Percentiles rank a stretch among this genome's conserved stretches.
These are phyloP conservation scores for Alternaria incomplexa DNA, from an alignment of 2,329 filamentous ascomycete genomes.

Conservation along the genomic window DNA sequence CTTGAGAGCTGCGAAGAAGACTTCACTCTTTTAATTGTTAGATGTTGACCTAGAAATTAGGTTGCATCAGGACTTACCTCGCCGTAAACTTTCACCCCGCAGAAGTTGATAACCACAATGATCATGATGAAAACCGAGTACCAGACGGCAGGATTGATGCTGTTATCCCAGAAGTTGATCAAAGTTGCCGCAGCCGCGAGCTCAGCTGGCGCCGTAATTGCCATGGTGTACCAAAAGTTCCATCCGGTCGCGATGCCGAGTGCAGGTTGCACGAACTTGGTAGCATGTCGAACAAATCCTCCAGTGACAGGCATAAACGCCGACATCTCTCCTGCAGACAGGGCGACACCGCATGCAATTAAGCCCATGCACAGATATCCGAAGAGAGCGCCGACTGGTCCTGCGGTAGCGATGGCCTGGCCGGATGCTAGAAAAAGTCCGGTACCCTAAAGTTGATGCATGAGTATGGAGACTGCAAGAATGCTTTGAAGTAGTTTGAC, in stretches of 20 bases:
- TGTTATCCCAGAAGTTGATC: slow-evolving; percentile 72
- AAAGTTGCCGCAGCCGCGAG: slow-evolving; percentile 73
- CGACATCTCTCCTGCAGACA: slow-evolving; percentile 59
- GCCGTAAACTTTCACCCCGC: slow-evolving; percentile 22
- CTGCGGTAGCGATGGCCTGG: slow-evolving; percentile 58
- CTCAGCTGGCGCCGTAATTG: slow-evolving; percentile 50
- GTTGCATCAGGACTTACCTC: background rate
- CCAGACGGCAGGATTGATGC: slow-evolving; percentile 15
- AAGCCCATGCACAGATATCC: slow-evolving; percentile 60
- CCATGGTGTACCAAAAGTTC: slow-evolving; percentile 16
- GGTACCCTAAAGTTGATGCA: slow-evolving; percentile 39
- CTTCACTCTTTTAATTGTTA: slow-evolving; percentile 48
- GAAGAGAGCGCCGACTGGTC: slow-evolving; percentile 59
- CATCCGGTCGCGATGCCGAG: slow-evolving; percentile 38
- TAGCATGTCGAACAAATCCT: slow-evolving; percentile 57
- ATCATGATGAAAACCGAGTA: slow-evolving; percentile 15
- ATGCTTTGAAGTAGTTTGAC: background rate
- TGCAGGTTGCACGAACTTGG: slow-evolving; percentile 59
- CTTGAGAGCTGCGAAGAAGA: slow-evolving; percentile 57
- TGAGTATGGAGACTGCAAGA: background rate
- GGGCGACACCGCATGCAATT: slow-evolving; percentile 59
- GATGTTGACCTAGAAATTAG: background rate
- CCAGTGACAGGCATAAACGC: slow-evolving; percentile 60
- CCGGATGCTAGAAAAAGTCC: slow-evolving; percentile 63
- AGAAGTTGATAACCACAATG: slow-evolving; percentile 15